These are phyloP conservation scores for Sporothrix inflata DNA, from an alignment of 2,329 filamentous ascomycete species.

Conservation along the genomic window DNA sequence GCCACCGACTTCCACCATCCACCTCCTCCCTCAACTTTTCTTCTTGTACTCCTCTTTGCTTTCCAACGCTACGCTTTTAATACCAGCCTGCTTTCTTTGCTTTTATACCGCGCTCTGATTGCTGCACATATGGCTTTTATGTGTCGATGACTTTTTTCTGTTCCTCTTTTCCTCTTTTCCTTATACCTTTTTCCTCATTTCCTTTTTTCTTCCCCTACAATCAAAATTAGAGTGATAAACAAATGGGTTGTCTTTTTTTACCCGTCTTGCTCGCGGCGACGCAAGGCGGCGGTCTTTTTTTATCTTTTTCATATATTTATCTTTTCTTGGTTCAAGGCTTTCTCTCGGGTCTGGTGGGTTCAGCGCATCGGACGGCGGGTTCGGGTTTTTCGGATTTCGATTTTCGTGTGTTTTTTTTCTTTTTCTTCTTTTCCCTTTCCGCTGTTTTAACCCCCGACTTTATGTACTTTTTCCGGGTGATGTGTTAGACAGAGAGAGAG, in stretches of 20 bases:
- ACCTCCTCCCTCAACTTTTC: not conserved
- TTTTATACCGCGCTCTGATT: not conserved
- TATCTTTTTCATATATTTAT: not conserved
- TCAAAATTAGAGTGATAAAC: conserved; percentile 25
- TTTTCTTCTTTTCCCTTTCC: not conserved
- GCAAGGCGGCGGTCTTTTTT: conserved; percentile 27
- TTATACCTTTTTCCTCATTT: not conserved
- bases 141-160: conserved; percentile 19
- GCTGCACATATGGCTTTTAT: conserved; percentile 24
- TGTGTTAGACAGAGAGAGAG: not conserved
- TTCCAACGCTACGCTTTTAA: conserved; percentile 26
- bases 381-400: conserved; percentile 17
- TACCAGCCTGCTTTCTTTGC: conserved; percentile 1
- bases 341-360: not conserved
- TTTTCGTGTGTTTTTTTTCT: not conserved
- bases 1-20: no score
- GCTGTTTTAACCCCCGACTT: not conserved
- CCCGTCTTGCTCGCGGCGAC: conserved; percentile 23
- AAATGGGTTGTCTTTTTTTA: conserved; percentile 9
- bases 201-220: not conserved
- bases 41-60: conserved; percentile 28
- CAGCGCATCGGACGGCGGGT: conserved; percentile 26
- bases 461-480: conserved; percentile 14
- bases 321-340: conserved; percentile 11
- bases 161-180: not conserved